A percentile compares a stretch with the other conserved stretches of the same genome.
Evolutionary conservation across 2,329 filamentous ascomycete genomes (phyloP).

Genomic region (Aspergillus ochraceus): DNA sequence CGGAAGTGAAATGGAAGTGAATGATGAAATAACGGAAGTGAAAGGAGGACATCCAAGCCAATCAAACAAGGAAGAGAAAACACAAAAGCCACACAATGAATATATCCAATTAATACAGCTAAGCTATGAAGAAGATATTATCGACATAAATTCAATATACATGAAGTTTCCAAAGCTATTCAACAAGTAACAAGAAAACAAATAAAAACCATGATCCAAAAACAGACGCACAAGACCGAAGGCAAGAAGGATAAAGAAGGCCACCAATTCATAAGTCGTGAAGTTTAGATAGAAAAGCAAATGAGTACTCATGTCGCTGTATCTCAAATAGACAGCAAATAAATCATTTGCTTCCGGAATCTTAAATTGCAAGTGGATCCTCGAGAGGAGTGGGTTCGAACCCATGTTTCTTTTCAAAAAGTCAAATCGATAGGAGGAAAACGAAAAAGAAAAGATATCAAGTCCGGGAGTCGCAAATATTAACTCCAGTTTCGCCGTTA

Average conservation of each 20-base stretch:
- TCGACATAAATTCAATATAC: slow-evolving; percentile 27
- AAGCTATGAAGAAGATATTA: slow-evolving; percentile 20
- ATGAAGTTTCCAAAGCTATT: slow-evolving; percentile 19
- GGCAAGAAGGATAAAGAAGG: slow-evolving; percentile 5
- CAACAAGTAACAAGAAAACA: neutral
- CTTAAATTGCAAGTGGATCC: neutral
- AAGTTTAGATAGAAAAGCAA: neutral
- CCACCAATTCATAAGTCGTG: neutral
- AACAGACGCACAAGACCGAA: slow-evolving; percentile 9
- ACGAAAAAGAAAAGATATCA: slow-evolving; percentile 15
- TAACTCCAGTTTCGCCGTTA: slow-evolving; percentile 27
- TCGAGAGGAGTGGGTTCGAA: slow-evolving; percentile 9
- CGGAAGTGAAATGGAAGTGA: no score
- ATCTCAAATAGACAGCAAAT: neutral
- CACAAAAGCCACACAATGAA: neutral
- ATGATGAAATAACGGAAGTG: no score
- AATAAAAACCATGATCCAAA: neutral
- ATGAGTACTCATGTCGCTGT: neutral
- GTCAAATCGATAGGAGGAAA: slow-evolving; percentile 12
- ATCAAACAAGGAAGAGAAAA: neutral
- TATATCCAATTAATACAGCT: slow-evolving; percentile 32
- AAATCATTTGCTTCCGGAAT: neutral
- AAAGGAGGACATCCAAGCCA: no score
- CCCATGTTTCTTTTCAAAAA: slow-evolving; percentile 5
- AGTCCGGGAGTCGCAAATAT: slow-evolving; percentile 8